Evolutionary conservation across 208 protist genomes (phyloP), one percentile per base, ranked within the genome.

Genomic region (Tritrichomonas foetus): DNA sequence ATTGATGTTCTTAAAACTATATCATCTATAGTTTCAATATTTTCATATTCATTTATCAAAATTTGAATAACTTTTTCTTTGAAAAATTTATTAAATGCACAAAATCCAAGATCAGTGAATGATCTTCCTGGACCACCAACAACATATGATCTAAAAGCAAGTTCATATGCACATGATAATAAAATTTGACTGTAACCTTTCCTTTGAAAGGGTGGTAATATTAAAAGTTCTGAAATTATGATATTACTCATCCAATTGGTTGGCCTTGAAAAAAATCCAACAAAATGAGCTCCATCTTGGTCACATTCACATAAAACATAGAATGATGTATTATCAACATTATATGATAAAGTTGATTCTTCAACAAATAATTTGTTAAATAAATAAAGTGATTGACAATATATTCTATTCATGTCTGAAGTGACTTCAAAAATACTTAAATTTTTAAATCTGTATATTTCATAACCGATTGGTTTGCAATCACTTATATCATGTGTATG

Each of bases 361-460:
- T 99, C 98, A 0, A 99, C 95, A 95, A 99, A 99, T 1, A 99
- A 96, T 94, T 99, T 99, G 0, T 98, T 98, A 0, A 99, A 95
- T 9, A 99, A 96, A 82, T 98, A 99, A 25, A 99, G 95, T 95
- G 99, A 99, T 96, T 99, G 95, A 94, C 95, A 96, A n/a, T 8
- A 72, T n/a, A 72, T 72, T 25, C 27, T 72, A 20, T 72, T 3
- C 8, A 8, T 72, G 3, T 9, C 27, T 72, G 22, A 20, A 33
- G 13, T n/a, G 8, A 72, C 25, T 72, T 72, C 64, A 30, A 72
- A 72, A 33, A 72, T 55, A 36, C 33, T 50, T 8, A 57, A 33
- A n/a, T 9, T 8, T 72, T 25, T 25, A n/a, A 33, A 33, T 72
- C 64, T 72, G 25, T 72, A 72, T n/a, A 72, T 72, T 72, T 72